phyloP scores from a whole-genome alignment of 148 eudicot species.

The Rheum nobile region DNA sequence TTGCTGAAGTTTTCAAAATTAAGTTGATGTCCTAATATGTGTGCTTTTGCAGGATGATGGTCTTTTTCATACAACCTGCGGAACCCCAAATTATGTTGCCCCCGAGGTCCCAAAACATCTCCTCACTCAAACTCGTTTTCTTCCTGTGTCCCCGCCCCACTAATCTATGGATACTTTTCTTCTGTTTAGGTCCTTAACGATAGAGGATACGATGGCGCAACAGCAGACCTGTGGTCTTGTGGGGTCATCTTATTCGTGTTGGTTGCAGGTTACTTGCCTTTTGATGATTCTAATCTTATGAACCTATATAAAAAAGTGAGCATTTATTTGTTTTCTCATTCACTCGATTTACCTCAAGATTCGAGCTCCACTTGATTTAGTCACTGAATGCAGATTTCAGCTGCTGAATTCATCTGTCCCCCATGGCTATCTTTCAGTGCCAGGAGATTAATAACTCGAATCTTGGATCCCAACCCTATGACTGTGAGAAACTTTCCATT shows the following conservation, averaged over 20 bases:
- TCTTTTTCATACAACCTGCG: constrained; percentile 92
- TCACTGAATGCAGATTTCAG: constrained; percentile 53
- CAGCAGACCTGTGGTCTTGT: constrained; percentile 97
- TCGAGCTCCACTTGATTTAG: constrained; percentile 10
- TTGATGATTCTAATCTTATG: constrained; percentile 88
- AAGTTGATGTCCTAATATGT: not conserved
- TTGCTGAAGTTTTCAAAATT: not conserved
- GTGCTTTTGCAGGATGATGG: constrained; percentile 69
- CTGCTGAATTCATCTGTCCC: constrained; percentile 86
- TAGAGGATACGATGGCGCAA: constrained; percentile 91
- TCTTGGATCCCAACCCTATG: constrained; percentile 83
- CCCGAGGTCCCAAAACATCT: constrained; percentile 54
- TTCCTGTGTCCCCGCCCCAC: not conserved
- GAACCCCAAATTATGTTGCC: constrained; percentile 97
- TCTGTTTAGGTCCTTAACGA: constrained; percentile 68
- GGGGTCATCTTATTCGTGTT: constrained; percentile 93
- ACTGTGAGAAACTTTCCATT: constrained; percentile 31
- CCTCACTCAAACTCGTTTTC: not conserved
- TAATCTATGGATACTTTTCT: not conserved
- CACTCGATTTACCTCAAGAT: constrained; percentile 7
- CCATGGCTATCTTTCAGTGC: constrained; percentile 88
- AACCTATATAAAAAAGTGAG: constrained; percentile 93
- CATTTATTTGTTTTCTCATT: constrained; percentile 13
- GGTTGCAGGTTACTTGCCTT: constrained; percentile 99
- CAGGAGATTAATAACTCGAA: constrained; percentile 60